Evolutionary conservation across 768 basidiomycete species (phyloP).

Genomic region (Lentinula lateritia): DNA sequence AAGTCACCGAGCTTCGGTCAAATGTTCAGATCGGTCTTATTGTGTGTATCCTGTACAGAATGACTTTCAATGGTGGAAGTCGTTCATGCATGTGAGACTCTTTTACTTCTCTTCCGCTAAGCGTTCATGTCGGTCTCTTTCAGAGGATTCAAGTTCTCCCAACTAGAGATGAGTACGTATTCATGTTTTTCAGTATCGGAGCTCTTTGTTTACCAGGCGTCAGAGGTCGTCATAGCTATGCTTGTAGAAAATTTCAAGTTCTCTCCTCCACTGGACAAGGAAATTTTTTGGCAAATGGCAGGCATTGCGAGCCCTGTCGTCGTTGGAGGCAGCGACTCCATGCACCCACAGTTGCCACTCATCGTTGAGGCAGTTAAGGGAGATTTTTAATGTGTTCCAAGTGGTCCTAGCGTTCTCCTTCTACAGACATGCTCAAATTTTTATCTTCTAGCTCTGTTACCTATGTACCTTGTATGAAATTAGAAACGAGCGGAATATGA

Average conservation of each 20-base stretch:
- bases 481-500: no score
- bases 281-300: slow-evolving; percentile 5
- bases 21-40: neutral
- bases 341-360: neutral
- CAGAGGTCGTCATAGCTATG: slow-evolving; percentile 4
- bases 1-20: slow-evolving; percentile 9
- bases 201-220: neutral
- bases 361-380: neutral
- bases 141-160: slow-evolving; percentile 7
- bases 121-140: neutral
- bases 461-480: no score
- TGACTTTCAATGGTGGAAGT: slow-evolving; percentile 5
- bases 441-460: no score
- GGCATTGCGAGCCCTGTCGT: neutral
- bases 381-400: no score
- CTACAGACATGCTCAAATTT: no score
- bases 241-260: slow-evolving; percentile 5
- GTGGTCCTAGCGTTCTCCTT: no score
- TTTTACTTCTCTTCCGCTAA: neutral
- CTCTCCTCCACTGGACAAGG: neutral
- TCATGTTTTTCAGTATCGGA: neutral
- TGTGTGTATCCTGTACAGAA: neutral
- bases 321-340: neutral
- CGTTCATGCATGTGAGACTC: slow-evolving; percentile 3
- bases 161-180: slow-evolving; percentile 8